These are phyloP conservation scores for Colletotrichum echinochloae DNA, from an alignment of 2,329 filamentous ascomycete species.

Conservation along the genomic window DNA sequence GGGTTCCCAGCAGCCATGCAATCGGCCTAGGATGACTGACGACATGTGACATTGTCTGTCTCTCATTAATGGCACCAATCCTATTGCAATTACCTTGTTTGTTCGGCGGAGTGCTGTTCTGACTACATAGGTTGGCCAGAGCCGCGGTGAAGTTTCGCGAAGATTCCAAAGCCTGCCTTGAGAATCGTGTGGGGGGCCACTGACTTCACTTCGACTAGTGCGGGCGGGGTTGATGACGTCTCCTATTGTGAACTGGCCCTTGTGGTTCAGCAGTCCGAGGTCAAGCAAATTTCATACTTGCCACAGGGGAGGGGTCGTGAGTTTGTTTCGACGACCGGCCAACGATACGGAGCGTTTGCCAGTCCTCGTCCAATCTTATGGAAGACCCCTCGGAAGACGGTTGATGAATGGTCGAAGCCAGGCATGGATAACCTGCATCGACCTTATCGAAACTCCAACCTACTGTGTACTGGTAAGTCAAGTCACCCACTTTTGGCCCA, in stretches of 20 bases:
- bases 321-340: constrained; percentile 32
- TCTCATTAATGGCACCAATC: not conserved
- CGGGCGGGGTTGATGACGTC: constrained; percentile 8
- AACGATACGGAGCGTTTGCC: not conserved
- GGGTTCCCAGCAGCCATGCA: not conserved
- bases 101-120: not conserved
- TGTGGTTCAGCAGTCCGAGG: not conserved
- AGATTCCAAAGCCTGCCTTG: constrained; percentile 25
- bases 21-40: not conserved
- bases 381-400: not conserved
- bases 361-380: not conserved
- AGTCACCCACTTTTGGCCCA: too few species aligned
- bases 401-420: not conserved
- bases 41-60: not conserved
- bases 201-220: constrained; percentile 3
- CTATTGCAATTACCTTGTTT: not conserved
- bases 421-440: not conserved
- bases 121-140: not conserved
- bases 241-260: not conserved
- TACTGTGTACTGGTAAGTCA: too few species aligned
- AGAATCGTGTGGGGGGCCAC: constrained; percentile 9
- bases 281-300: not conserved
- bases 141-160: constrained; percentile 26
- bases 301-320: constrained; percentile 18
- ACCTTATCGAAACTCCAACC: not conserved